Conservation (phyloP, 176 grass and related monocot genomes). For the Triticum urartu region DNA sequence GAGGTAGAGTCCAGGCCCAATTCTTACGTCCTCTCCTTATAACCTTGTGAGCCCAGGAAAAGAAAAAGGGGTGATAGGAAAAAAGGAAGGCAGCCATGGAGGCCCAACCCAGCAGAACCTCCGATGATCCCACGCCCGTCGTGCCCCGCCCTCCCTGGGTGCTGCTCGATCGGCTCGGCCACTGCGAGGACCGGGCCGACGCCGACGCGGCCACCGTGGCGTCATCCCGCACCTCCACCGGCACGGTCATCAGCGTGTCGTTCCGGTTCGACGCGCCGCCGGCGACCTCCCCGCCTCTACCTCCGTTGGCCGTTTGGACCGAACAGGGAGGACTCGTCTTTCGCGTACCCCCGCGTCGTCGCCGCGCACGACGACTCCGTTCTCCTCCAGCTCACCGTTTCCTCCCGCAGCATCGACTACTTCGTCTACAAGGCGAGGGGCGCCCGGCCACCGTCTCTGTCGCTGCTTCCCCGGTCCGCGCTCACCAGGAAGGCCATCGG, state of each 20-base stretch:
- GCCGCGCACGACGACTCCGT: not conserved
- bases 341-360: not conserved
- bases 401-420: not conserved
- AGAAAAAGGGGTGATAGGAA: not conserved
- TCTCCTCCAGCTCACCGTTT: not conserved
- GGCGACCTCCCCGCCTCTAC: not conserved
- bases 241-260: not conserved
- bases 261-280: not conserved
- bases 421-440: not conserved
- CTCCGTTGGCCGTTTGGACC: not conserved
- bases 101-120: not conserved
- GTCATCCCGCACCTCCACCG: not conserved
- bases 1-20: not conserved
- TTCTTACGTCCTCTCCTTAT: too few species aligned
- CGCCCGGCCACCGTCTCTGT: not conserved
- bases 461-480: not conserved
- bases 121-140: not conserved
- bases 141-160: not conserved
- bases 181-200: not conserved
- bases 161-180: slow-evolving; percentile 2
- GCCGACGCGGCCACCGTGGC: not conserved
- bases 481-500: slow-evolving; percentile 2
- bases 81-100: not conserved
- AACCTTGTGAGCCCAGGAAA: too few species aligned
- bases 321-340: not conserved